A percentile compares a stretch with the other conserved stretches of the same genome.
Conservation (phyloP, 805 yeast genomes). For the Tetrapisispora namnaoensis region DNA sequence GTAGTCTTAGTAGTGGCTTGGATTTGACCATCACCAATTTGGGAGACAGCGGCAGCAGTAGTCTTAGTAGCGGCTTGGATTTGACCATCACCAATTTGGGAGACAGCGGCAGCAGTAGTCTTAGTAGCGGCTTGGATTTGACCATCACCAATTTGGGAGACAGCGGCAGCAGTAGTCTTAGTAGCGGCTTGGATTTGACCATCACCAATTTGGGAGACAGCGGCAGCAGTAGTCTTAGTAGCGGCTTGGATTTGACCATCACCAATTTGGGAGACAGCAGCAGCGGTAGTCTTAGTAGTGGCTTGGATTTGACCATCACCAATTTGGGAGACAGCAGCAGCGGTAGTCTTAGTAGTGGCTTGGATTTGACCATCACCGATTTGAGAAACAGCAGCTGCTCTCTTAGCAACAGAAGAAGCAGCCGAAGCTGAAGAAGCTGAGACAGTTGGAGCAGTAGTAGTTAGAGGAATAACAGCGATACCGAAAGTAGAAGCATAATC, state of each 20-base stretch:
- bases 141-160: no score
- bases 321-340: conserved; percentile 33
- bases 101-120: no score
- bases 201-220: conserved; percentile 8
- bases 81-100: no score
- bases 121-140: no score
- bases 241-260: conserved; percentile 6
- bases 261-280: conserved; percentile 18
- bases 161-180: no score
- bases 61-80: no score
- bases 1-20: no score
- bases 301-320: conserved; percentile 36
- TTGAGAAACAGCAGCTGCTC: conserved; percentile 35
- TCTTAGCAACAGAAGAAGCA: conserved; percentile 21
- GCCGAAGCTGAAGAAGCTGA: neutral
- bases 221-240: conserved; percentile 11
- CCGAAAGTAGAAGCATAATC: conserved; percentile 32
- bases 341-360: conserved; percentile 23
- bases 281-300: conserved; percentile 11
- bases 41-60: no score
- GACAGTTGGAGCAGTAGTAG: conserved; percentile 26
- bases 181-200: no score
- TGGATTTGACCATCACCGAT: conserved; percentile 46
- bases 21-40: no score
- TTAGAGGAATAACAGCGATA: conserved; percentile 33